Evolutionary conservation across 495 filamentous ascomycete genomes (phyloP).

Genomic region (Tuber microsphaerosporum): DNA sequence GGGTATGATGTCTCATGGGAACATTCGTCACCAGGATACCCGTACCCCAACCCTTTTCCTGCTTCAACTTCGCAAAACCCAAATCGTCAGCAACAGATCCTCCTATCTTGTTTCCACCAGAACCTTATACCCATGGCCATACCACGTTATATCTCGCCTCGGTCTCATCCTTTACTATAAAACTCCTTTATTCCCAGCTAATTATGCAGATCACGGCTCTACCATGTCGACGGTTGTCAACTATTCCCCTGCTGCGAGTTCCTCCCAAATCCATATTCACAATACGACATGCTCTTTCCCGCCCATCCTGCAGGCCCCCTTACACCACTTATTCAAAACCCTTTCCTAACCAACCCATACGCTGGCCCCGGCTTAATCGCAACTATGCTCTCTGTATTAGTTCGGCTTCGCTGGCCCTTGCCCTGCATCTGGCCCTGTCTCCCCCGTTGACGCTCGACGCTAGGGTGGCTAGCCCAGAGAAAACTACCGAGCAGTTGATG

Average conservation of each 20-base stretch:
- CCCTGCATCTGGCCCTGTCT: conserved; percentile 17
- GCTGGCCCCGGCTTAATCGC: conserved; percentile 15
- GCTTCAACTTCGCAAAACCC: not conserved
- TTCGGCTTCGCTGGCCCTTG: conserved; percentile 15
- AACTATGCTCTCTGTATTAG: conserved; percentile 18
- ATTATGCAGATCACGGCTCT: conserved; percentile 20
- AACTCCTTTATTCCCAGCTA: conserved; percentile 7
- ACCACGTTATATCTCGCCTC: conserved; percentile 11
- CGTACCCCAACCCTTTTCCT: not conserved
- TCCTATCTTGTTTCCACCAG: not conserved
- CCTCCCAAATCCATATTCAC: conserved; percentile 6
- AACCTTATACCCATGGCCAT: conserved; percentile 3
- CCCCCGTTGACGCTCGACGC: not conserved
- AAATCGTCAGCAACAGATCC: not conserved
- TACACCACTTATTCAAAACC: conserved; percentile 11
- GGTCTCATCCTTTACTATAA: conserved; percentile 15
- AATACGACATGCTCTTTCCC: conserved; percentile 24
- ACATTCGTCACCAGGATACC: not conserved
- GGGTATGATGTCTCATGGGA: not conserved
- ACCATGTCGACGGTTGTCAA: conserved; percentile 20
- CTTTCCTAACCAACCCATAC: conserved; percentile 1
- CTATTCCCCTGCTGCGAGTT: not conserved
- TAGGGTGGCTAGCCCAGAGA: conserved; percentile 9
- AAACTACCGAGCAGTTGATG: conserved; percentile 36
- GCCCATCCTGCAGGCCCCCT: conserved; percentile 14